Conservation (phyloP, 73 alveolate species). For the Paramecium bursaria region DNA sequence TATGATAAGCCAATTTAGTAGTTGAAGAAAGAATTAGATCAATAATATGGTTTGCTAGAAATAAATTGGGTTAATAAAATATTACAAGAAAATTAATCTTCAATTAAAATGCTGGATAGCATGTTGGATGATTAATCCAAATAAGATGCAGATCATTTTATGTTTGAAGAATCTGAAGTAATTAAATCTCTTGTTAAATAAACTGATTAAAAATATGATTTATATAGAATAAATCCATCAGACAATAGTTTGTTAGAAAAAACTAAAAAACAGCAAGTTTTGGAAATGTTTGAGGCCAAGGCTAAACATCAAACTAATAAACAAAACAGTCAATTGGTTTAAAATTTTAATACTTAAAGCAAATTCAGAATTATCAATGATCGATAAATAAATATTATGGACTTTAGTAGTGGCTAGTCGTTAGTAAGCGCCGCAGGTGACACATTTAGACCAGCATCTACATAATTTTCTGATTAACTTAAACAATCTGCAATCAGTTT, state of each 20-base stretch:
- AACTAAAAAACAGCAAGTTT: neutral
- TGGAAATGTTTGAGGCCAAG: neutral
- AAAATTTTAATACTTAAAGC: too few relatives aligned
- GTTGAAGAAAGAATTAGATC: slow-evolving; percentile 1
- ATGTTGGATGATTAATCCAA: neutral
- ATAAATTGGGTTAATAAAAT: slow-evolving; percentile 31
- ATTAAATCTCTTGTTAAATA: neutral
- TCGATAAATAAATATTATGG: too few relatives aligned
- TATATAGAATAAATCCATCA: neutral
- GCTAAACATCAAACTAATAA: neutral
- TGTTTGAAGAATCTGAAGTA: slow-evolving; percentile 43
- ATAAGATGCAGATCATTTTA: neutral
- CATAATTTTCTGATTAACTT: neutral
- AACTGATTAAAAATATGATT: neutral
- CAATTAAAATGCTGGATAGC: slow-evolving; percentile 12
- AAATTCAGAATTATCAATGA: neutral
- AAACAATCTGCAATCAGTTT: neutral
- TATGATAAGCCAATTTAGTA: slow-evolving; percentile 19
- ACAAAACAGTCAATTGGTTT: neutral
- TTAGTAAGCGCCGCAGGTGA: neutral
- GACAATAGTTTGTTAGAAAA: slow-evolving; percentile 35
- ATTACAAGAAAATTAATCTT: neutral
- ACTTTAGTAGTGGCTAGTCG: neutral
- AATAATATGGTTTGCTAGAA: slow-evolving; percentile 23
- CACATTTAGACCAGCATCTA: neutral